Percentiles rank a stretch among this genome's conserved stretches.
These are phyloP conservation scores for Kodamaea alishanica DNA, from an alignment of 1,139 yeast species.

Conservation along the genomic window DNA sequence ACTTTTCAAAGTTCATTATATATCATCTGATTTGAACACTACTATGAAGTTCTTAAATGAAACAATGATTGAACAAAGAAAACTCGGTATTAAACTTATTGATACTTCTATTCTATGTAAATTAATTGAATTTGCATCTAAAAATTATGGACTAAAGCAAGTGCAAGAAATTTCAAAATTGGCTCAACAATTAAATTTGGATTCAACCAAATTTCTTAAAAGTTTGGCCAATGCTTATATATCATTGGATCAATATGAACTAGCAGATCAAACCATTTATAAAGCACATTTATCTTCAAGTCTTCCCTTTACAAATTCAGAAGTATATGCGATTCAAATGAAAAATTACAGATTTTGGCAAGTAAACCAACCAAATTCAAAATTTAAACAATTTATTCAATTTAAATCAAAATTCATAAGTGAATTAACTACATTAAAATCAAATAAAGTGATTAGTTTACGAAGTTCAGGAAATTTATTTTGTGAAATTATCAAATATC, in stretches of 20 bases:
- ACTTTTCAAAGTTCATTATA: constrained; percentile 39
- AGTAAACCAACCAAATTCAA: constrained; percentile 3
- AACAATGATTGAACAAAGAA: constrained; percentile 23
- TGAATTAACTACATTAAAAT: constrained; percentile 6
- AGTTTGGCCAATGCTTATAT: constrained; percentile 27
- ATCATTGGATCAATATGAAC: constrained; percentile 28
- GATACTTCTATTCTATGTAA: constrained; percentile 15
- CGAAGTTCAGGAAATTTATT: constrained; percentile 15
- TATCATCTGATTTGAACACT: constrained; percentile 30
- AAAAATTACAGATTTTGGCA: constrained; percentile 33
- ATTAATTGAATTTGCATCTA: constrained; percentile 21
- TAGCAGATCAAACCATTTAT: constrained; percentile 29
- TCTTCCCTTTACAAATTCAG: constrained; percentile 30
- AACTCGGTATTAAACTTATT: constrained; percentile 17
- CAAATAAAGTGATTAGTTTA: constrained; percentile 6
- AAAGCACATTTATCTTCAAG: constrained; percentile 28
- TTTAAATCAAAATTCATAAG: constrained; percentile 12
- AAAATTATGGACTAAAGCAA: constrained; percentile 22
- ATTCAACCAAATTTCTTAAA: constrained; percentile 11
- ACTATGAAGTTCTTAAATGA: constrained; percentile 41
- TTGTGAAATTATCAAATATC: constrained; percentile 26
- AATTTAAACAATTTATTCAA: constrained; percentile 3
- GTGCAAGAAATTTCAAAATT: constrained; percentile 20
- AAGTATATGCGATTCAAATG: constrained; percentile 29
- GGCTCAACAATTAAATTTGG: constrained; percentile 18